Evolutionary conservation across 1,284 basidiomycete species (phyloP).

Genomic region (Cutaneotrichosporon sp.): DNA sequence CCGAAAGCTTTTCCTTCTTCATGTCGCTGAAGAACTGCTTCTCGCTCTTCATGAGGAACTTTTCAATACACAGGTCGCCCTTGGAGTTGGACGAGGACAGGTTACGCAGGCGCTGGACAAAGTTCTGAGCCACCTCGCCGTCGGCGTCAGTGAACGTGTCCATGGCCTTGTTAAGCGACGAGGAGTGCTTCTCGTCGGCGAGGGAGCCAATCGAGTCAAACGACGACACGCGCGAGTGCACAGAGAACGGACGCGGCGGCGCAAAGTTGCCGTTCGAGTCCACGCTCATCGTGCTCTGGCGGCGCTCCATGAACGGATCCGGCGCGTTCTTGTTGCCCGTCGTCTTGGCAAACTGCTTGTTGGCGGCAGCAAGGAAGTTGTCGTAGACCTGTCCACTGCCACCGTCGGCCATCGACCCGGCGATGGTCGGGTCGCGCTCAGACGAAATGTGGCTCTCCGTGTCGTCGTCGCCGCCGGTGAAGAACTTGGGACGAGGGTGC

Average conservation of each 20-base stretch:
- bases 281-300: conserved; percentile 31
- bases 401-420: conserved; percentile 14
- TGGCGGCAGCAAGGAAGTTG: conserved; percentile 77
- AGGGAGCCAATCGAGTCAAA: conserved; percentile 83
- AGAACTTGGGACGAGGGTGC: conserved; percentile 50
- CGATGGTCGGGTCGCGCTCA: conserved; percentile 40
- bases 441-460: conserved; percentile 50
- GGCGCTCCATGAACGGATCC: conserved; percentile 71
- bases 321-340: conserved; percentile 59
- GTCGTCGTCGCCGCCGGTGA: conserved; percentile 56
- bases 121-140: conserved; percentile 80
- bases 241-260: conserved; percentile 68
- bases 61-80: conserved; percentile 83
- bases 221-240: conserved; percentile 71
- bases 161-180: conserved; percentile 85
- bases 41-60: conserved; percentile 81
- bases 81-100: conserved; percentile 81
- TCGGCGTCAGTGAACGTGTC: conserved; percentile 89
- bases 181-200: conserved; percentile 80
- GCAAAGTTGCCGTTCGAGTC: conserved; percentile 25
- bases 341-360: conserved; percentile 70
- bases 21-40: conserved; percentile 86
- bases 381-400: conserved; percentile 51
- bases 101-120: conserved; percentile 74
- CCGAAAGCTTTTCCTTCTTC: conserved; percentile 64